Base-by-base conservation (phyloP, 2,329 filamentous ascomycete species). In the Phyllosticta paracitricarpa region DNA sequence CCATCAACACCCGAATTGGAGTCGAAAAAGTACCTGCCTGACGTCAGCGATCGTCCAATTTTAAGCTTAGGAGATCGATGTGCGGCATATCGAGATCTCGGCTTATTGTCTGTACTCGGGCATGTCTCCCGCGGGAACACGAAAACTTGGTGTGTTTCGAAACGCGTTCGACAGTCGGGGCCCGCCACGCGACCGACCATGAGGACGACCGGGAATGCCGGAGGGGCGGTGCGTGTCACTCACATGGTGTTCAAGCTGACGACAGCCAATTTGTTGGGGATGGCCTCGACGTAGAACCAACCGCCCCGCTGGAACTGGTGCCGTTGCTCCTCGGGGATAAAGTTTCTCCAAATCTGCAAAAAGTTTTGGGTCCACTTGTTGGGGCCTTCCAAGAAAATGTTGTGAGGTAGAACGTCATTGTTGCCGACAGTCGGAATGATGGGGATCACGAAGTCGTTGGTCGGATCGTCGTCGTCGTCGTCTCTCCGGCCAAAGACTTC, bases 371-470 rank as follows among this genome's bases (percentile, higher is more conserved):
- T 89, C 87, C 93, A 96, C 65, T 83, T 82, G 69, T 97, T 97
- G 17, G 94, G 94, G 0, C 93, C 94, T 0, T 84, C 81, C 52
- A 85, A 79, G 72, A 99, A 86, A 70, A 97, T 95, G 69, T 99
- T 99, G 77, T 99, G 94, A 1, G 94, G 94, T 63, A 97, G 84
- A 62, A 99, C 92, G 70, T 99, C 94, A 75, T 99, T 99, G 77
- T 99, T 99, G 63, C 94, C 94, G 67, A 97, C 87, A 0, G 87
- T 97, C 0, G 94, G 92, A 22, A 99, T 81, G 30, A 97, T 84
- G 3, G 94, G 93, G 3, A 97, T 82, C 12, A 81, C 74, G 62
- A 91, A 82, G 62, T 84, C 83, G 59, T 83, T 78, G 35, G 78
- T 77, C n/a, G 79, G 79, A 63, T 77, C 70, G 64, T 77, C 70